Evolutionary conservation across 2,329 filamentous ascomycete genomes (phyloP).

Genomic region (Paecilomyces sp.): DNA sequence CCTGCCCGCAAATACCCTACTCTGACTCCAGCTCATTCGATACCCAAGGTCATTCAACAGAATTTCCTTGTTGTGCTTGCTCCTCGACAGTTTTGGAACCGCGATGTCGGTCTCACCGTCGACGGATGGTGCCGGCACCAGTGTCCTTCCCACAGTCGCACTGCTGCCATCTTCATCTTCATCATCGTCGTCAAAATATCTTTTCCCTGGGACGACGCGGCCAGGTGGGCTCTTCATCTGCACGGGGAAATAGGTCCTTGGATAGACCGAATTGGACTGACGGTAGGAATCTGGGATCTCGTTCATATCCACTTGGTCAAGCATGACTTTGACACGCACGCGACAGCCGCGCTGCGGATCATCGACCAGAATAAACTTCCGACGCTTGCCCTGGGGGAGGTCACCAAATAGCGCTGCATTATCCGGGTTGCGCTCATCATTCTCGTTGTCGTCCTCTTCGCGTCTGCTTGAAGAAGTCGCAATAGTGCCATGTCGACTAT

Average conservation of each 20-base stretch:
- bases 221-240: conserved; percentile 86
- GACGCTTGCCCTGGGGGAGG: conserved; percentile 80
- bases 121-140: conserved; percentile 53
- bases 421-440: conserved; percentile 22
- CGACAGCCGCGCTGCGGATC: conserved; percentile 74
- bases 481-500: conserved; percentile 24
- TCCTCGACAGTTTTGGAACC: conserved; percentile 66
- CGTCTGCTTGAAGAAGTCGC: conserved; percentile 23
- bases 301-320: conserved; percentile 89
- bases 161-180: conserved; percentile 32
- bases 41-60: conserved; percentile 88
- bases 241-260: conserved; percentile 82
- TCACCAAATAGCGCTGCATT: conserved; percentile 75
- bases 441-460: conserved; percentile 14
- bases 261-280: conserved; percentile 81
- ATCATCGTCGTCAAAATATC: conserved; percentile 66
- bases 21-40: conserved; percentile 94
- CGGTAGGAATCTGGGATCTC: conserved; percentile 96
- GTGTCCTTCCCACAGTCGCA: conserved; percentile 33
- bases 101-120: conserved; percentile 71
- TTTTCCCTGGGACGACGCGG: conserved; percentile 59
- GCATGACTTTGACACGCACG: conserved; percentile 80
- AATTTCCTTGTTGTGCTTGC: conserved; percentile 72
- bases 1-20: conserved; percentile 78
- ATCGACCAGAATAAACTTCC: conserved; percentile 95